These are phyloP conservation scores for Phaeodactylum tricornutum DNA, from an alignment of 108 stramenopile genomes.

Conservation along the genomic window DNA sequence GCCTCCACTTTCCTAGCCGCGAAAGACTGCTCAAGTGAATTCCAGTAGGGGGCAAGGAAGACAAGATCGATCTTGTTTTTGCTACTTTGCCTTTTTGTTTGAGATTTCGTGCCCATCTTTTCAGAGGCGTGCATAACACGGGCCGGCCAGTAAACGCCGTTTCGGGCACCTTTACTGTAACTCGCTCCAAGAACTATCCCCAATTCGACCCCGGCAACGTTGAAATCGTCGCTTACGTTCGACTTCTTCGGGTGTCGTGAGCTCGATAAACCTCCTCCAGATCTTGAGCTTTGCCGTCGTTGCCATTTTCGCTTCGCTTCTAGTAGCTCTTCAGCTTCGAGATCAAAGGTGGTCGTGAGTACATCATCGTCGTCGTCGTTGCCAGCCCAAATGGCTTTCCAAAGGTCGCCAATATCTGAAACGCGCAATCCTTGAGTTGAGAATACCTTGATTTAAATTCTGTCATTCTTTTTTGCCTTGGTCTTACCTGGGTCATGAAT, in stretches of 20 bases:
- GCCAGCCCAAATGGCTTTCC: constrained; percentile 66
- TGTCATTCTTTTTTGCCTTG: too few species aligned
- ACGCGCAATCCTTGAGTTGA: too few species aligned
- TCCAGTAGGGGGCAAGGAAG: constrained; percentile 79
- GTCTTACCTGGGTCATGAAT: constrained; percentile 61
- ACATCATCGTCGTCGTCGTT: too few species aligned
- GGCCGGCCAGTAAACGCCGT: constrained; percentile 77
- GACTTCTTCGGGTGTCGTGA: neutral
- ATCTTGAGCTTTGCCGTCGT: constrained; percentile 21
- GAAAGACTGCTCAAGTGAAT: constrained; percentile 21
- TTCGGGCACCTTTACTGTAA: constrained; percentile 36
- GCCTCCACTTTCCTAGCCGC: constrained; percentile 4
- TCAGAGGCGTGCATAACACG: constrained; percentile 75
- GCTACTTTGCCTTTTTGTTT: constrained; percentile 12
- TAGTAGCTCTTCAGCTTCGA: constrained; percentile 70
- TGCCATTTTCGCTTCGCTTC: constrained; percentile 58
- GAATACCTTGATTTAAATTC: too few species aligned
- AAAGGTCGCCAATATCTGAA: constrained; percentile 75
- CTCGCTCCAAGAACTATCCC: constrained; percentile 73
- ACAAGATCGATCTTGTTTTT: constrained; percentile 59
- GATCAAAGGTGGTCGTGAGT: constrained; percentile 69
- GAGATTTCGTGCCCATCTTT: constrained; percentile 11
- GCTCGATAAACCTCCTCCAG: neutral
- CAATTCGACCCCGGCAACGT: constrained; percentile 64
- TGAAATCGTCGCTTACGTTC: constrained; percentile 42